Conservation (phyloP, 805 yeast species). For the Dipodascus albidus region DNA sequence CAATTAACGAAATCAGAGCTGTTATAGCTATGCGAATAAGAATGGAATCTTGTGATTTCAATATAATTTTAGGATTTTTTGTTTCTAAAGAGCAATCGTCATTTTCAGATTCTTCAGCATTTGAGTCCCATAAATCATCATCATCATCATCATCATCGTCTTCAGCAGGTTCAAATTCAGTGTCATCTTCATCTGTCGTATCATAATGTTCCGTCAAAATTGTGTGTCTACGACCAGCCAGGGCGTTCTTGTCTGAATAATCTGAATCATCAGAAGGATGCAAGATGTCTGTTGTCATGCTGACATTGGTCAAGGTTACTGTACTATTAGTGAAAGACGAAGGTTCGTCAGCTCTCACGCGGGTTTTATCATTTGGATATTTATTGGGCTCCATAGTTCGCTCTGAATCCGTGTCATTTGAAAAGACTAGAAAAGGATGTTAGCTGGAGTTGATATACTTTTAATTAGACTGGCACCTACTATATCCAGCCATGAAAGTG, state of each 20-base stretch:
- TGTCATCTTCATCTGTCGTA: not conserved
- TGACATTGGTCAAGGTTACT: too few species aligned
- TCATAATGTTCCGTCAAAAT: not conserved
- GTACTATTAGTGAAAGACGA: not conserved
- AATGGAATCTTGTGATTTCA: not conserved
- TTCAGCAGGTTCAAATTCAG: not conserved
- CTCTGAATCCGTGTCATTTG: not conserved
- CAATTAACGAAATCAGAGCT: not conserved
- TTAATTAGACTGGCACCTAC: too few species aligned
- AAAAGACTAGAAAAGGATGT: not conserved
- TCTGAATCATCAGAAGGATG: not conserved
- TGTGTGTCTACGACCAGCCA: not conserved
- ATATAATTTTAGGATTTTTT: too few species aligned
- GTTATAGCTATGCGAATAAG: not conserved
- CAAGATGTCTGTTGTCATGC: not conserved
- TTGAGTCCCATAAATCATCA: not conserved
- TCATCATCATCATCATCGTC: not conserved
- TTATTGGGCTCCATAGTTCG: not conserved
- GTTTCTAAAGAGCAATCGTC: too few species aligned
- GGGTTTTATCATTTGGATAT: not conserved
- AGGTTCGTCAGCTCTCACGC: not conserved
- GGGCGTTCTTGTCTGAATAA: not conserved
- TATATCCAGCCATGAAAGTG: not conserved
- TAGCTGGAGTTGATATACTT: not conserved
- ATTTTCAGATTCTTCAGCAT: not conserved